phyloP scores from a whole-genome alignment of 306 rosid species.

The Pyrus pyrifolia region DNA sequence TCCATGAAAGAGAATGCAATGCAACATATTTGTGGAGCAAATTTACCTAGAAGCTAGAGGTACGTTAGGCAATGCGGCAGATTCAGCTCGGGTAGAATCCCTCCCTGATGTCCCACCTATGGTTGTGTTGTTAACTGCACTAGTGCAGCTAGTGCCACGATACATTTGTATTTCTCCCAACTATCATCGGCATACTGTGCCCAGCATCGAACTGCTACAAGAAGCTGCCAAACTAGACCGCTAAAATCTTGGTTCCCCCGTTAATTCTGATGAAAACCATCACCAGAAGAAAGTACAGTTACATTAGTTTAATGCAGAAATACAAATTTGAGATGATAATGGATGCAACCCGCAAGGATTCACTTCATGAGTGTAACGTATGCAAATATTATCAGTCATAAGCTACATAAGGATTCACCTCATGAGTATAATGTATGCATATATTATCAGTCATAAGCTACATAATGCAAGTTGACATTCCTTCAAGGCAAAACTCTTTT shows the following conservation, averaged over 20 bases:
- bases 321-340: not conserved
- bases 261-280: constrained; percentile 19
- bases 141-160: constrained; percentile 76
- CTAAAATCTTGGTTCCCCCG: constrained; percentile 22
- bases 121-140: constrained; percentile 82
- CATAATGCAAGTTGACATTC: constrained; percentile 4
- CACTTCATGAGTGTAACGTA: constrained; percentile 7
- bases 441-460: constrained; percentile 15
- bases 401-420: constrained; percentile 5
- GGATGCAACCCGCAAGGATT: not conserved
- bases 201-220: constrained; percentile 54
- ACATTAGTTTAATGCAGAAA: not conserved
- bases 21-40: constrained; percentile 10
- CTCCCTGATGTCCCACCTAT: constrained; percentile 71
- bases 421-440: not conserved
- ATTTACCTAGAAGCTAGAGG: constrained; percentile 65
- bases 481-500: constrained; percentile 1
- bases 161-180: constrained; percentile 88
- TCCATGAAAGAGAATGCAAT: not conserved
- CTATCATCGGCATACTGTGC: constrained; percentile 86
- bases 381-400: not conserved
- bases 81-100: constrained; percentile 79
- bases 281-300: constrained; percentile 6
- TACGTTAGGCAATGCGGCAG: constrained; percentile 65
- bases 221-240: constrained; percentile 42